Base-by-base conservation (phyloP, 352 stramenopile genomes). In the Globisporangium middletonii region DNA sequence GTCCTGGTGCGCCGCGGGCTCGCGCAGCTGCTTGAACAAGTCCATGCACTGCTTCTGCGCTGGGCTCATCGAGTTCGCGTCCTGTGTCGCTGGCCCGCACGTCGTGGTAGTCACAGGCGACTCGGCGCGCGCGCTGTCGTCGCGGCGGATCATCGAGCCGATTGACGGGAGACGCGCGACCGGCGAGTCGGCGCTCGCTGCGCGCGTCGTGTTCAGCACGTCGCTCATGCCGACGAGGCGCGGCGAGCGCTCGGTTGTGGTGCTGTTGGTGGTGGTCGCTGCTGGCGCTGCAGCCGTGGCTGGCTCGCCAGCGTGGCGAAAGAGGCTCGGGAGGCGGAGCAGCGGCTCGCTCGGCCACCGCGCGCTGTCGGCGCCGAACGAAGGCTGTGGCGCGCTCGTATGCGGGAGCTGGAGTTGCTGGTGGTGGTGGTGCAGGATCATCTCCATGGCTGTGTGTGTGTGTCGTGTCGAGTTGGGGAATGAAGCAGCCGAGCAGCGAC, bases 191-290 rank as follows among this genome's bases (percentile, higher is more conserved):
- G 72, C 38, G 38, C 38, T 70, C n/a, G 75, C 57, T 56, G 55
- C 35, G 45, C 53, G 30, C 50, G 66, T 37, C 2, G 65, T 62
- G 46, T 69, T 80, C 15, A 89, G 72, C 61, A 89, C 70, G 55
- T 86, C 76, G 67, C 67, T 84, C 74, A 89, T 89, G 43, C 74
- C 72, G 15, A 83, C 70, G n/a, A 72, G 59, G 28, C 78, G 78
- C 9, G 75, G 75, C 50, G 75, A 86, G 51, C 72, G 63, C 28
- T 77, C 68, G 11, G 15, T 47, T 13, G 45, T 60, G 15, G 49
- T 58, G 51, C 38, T 54, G 23, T 6, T 51, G 37, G 19, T 59
- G 28, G 44, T 50, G 16, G 30, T 35, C 8, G 7, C 33, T 38
- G 7, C 33, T 38, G 33, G 33, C 9, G 33, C 33, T 38, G 33